Base-by-base conservation (phyloP, 1,284 basidiomycete genomes). In the Porphyrellus sp. region DNA sequence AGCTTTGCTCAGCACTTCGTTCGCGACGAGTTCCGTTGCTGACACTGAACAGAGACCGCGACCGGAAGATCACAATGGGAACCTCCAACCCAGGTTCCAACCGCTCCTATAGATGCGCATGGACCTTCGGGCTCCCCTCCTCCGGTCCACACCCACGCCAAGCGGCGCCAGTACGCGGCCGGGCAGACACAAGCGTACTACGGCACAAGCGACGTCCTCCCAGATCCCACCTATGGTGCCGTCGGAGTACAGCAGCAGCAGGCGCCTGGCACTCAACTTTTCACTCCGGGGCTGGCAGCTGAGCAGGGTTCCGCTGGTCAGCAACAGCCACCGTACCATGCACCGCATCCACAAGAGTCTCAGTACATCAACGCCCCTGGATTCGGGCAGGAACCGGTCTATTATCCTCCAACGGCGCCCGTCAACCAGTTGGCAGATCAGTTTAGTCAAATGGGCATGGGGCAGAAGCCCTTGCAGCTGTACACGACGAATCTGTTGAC, bases 131-230 rank as follows among this genome's bases (percentile, higher is more conserved):
- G 59, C 23, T 74, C 74, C 24, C 77, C 74, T 38, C 68, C 60
- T 53, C 76, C 73, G 34, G 54, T 52, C 24, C 64, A 63, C 42
- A 49, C 59, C 28, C 72, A 76, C 54, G 13, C 73, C 24, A 93
- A 91, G 74, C 83, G 92, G 60, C 85, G 93, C 46, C 91, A 94
- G 70, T 96, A 96, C 71, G 93, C 93, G 44, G 83, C 89, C 7
- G 91, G 89, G 12, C 90, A 94, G 71, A 91, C 90, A 3, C 89
- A 93, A 65, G 87, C 82, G 3, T 94, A 94, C 70, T 90, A 90
- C 59, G 86, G 87, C 30, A 67, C 74, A 20, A 68, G 71, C 2
- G 77, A 79, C 31, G 63, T 64, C 12, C 59, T 73, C 44, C 64
- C 69, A 25, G 78, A 80, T 33, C 72, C 78, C 41, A 37, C 67